Conservation (phyloP, 2,329 filamentous ascomycete genomes). For the Triangularia verruculosa region DNA sequence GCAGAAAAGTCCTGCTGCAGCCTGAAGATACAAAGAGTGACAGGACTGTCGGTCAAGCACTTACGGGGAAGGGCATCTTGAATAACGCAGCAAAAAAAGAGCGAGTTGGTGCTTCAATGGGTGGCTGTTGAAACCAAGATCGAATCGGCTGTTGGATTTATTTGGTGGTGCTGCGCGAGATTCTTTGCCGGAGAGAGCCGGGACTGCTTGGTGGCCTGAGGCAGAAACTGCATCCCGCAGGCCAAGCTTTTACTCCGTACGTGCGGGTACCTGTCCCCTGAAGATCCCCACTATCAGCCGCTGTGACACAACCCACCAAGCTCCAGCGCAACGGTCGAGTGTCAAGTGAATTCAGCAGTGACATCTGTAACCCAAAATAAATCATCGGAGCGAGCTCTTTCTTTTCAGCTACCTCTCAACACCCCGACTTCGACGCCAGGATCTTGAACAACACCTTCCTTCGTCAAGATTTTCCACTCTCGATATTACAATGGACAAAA, state of each 20-base stretch:
- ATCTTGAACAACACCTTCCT: background rate
- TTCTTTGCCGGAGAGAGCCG: conserved; percentile 35
- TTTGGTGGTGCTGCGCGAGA: conserved; percentile 30
- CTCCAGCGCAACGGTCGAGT: background rate
- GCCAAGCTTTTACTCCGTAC: background rate
- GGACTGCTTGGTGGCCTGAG: conserved; percentile 28
- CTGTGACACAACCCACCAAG: background rate
- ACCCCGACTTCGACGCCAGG: background rate
- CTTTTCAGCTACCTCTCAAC: background rate
- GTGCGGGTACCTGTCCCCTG: conserved; percentile 3
- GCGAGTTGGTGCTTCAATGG: conserved; percentile 29
- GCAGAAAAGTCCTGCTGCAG: background rate
- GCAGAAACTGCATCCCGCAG: conserved; percentile 11
- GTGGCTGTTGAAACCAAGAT: conserved; percentile 25
- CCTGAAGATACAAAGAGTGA: background rate
- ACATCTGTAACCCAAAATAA: background rate
- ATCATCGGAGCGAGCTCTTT: background rate
- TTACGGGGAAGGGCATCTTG: conserved; percentile 33
- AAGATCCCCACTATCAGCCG: conserved; percentile 1
- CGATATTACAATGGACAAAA: conserved; percentile 54
- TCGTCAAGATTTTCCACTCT: background rate
- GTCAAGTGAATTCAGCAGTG: background rate
- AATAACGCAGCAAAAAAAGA: conserved; percentile 20
- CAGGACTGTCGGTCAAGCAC: conserved; percentile 13
- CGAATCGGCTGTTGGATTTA: conserved; percentile 21